Evolutionary conservation across 2,329 filamentous ascomycete genomes (phyloP), one percentile per base, ranked within the genome.

Genomic region (Calonectria montana): DNA sequence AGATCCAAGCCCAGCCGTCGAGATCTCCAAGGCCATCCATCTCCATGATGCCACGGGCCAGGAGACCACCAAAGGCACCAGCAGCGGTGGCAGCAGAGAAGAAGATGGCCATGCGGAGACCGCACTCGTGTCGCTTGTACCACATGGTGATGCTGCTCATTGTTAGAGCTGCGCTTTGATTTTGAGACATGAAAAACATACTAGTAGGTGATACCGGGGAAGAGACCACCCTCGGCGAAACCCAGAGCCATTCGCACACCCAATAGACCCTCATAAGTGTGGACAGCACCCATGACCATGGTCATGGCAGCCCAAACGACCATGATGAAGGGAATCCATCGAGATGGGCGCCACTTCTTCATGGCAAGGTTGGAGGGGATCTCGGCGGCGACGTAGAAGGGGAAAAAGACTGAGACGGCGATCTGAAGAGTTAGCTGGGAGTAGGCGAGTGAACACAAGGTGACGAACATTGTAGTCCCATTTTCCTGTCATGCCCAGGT

Each of bases 1-100:
- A 96, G 64, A 96, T 95, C 94, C 93, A 95, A 2, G 90, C 87
- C 94, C 94, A 96, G 1, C 92, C 93, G 62, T 83, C 81, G 15
- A 90, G 87, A 29, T 82, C 81, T 3, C 89, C 82, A 8, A 84
- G 75, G 2, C 88, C 88, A 1, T 86, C 77, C 87, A 92, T 90
- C 78, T 91, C 88, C 37, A 89, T 87, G 63, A 92, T 88, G 25
- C 86, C 91, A 37, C 87, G 88, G 3, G 91, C 91, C 18, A 92
- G 83, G 12, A 92, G 84, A 21, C 90, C 90, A 61, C 91, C 90
- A 73, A 92, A 92, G 1, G 90, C 90, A 55, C 90, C 90, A 2
- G 91, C 90, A 1, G 91, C 84, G 1, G 88, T 90, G 2, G 90
- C 90, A 9, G 88, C 85, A 16, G 84, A 86, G 78, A 87, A 88